These are phyloP conservation scores for Geosiphon pyriformis DNA, from an alignment of 192 early-diverging fungal species.

Conservation along the genomic window DNA sequence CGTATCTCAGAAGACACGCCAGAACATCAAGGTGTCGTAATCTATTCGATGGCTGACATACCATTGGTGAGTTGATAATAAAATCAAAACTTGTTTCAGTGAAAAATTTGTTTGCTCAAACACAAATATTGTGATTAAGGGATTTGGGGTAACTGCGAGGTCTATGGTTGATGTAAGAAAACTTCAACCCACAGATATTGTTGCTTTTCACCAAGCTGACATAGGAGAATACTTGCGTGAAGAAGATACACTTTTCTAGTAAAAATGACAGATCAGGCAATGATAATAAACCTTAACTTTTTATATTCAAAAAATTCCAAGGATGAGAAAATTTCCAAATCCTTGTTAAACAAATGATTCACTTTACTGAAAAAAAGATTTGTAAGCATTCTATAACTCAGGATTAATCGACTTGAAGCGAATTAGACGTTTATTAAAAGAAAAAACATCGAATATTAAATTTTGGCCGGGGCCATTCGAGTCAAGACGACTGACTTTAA, in stretches of 20 bases:
- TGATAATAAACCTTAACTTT: too few species aligned
- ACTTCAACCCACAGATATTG: conserved; percentile 89
- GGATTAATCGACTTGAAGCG: too few species aligned
- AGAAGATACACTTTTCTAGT: conserved; percentile 69
- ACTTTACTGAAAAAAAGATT: too few species aligned
- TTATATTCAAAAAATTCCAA: too few species aligned
- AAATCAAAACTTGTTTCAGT: neutral
- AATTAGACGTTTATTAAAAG: too few species aligned
- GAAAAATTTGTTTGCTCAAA: neutral
- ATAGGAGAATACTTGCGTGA: conserved; percentile 92
- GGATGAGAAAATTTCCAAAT: too few species aligned
- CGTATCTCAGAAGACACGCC: conserved; percentile 98
- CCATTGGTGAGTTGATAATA: conserved; percentile 56
- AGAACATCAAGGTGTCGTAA: conserved; percentile 94
- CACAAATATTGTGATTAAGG: conserved; percentile 31
- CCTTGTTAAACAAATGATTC: too few species aligned
- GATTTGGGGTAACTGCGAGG: conserved; percentile 94
- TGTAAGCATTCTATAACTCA: too few species aligned
- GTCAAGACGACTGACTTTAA: too few species aligned
- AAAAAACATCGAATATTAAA: too few species aligned
- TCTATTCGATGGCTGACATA: conserved; percentile 90
- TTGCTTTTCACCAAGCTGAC: conserved; percentile 97
- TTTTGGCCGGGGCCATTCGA: too few species aligned
- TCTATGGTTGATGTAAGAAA: conserved; percentile 90
- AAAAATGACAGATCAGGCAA: too few species aligned